phyloP scores from a whole-genome alignment of 2,329 filamentous ascomycete species.

The Colletotrichum gloeosporioides region DNA sequence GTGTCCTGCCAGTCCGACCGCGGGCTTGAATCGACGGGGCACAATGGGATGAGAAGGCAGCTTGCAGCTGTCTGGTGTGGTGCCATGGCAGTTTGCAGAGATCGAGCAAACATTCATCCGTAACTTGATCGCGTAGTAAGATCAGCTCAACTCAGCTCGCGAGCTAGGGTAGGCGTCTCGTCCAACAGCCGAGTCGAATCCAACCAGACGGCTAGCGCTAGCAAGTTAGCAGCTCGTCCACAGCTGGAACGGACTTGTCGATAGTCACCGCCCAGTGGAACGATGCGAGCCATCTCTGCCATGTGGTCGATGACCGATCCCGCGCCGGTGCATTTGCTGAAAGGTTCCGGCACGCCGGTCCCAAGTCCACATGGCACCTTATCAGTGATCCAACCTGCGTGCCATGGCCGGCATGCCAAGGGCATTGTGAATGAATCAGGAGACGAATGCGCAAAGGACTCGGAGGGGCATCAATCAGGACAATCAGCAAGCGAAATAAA shows the following conservation, averaged over 20 bases:
- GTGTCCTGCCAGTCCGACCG: background rate
- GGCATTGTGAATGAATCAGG: background rate
- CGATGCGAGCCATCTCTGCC: background rate
- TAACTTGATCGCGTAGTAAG: background rate
- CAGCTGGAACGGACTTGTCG: slow-evolving; percentile 1
- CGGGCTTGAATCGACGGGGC: background rate
- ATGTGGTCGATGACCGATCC: slow-evolving; percentile 1
- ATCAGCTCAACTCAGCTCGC: background rate
- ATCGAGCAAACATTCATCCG: slow-evolving; percentile 11
- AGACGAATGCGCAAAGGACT: background rate
- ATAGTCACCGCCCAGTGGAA: slow-evolving; percentile 8
- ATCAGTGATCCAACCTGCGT: background rate
- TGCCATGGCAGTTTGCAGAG: background rate
- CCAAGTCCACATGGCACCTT: background rate
- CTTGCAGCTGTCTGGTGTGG: slow-evolving; percentile 4
- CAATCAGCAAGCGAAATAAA: background rate
- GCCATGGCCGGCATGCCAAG: background rate
- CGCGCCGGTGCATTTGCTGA: background rate
- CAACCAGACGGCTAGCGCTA: background rate
- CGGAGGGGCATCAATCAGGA: background rate
- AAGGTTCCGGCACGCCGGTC: background rate
- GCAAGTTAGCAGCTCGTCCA: background rate
- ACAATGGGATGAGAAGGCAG: slow-evolving; percentile 7
- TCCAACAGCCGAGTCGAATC: background rate
- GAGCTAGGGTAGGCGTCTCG: background rate